Conservation (phyloP, 2,329 filamentous ascomycete species). For the Onygenales sp. region DNA sequence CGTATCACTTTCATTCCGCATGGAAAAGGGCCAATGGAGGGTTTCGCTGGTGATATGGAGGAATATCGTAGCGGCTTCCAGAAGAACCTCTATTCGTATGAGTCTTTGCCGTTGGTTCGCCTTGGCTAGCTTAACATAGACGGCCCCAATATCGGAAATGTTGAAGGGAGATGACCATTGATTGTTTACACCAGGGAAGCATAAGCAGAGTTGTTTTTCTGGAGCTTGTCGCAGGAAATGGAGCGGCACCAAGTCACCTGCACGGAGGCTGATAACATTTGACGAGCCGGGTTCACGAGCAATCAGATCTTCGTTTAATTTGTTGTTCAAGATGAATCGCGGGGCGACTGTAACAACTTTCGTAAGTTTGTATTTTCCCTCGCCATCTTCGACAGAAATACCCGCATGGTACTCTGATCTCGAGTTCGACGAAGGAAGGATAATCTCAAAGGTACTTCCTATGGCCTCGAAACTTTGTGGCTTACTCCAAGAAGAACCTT, state of each 20-base stretch:
- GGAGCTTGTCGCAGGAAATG: conserved; percentile 78
- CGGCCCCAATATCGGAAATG: conserved; percentile 86
- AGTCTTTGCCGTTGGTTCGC: conserved; percentile 81
- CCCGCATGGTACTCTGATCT: conserved; percentile 82
- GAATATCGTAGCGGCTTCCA: conserved; percentile 92
- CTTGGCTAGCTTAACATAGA: conserved; percentile 89
- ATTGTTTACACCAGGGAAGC: conserved; percentile 89
- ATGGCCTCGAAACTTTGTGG: conserved; percentile 97
- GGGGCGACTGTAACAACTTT: conserved; percentile 92
- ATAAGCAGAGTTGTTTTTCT: conserved; percentile 83
- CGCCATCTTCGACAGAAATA: conserved; percentile 77
- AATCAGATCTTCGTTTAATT: conserved; percentile 76
- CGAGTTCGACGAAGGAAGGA: conserved; percentile 62
- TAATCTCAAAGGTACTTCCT: conserved; percentile 81
- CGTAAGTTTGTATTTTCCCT: conserved; percentile 96
- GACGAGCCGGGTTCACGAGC: conserved; percentile 89
- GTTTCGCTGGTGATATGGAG: conserved; percentile 81
- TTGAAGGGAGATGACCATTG: conserved; percentile 98
- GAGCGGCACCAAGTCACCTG: conserved; percentile 72
- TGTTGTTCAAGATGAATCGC: conserved; percentile 89
- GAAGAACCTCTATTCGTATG: conserved; percentile 76
- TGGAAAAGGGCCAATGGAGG: conserved; percentile 96
- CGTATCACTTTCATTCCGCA: conserved; percentile 94
- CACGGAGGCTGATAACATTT: conserved; percentile 66
- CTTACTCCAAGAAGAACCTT: conserved; percentile 90